A percentile compares a stretch with the other conserved stretches of the same genome.
These are phyloP conservation scores for Alternaria consortialis DNA, from an alignment of 2,329 filamentous ascomycete species.

Conservation along the genomic window DNA sequence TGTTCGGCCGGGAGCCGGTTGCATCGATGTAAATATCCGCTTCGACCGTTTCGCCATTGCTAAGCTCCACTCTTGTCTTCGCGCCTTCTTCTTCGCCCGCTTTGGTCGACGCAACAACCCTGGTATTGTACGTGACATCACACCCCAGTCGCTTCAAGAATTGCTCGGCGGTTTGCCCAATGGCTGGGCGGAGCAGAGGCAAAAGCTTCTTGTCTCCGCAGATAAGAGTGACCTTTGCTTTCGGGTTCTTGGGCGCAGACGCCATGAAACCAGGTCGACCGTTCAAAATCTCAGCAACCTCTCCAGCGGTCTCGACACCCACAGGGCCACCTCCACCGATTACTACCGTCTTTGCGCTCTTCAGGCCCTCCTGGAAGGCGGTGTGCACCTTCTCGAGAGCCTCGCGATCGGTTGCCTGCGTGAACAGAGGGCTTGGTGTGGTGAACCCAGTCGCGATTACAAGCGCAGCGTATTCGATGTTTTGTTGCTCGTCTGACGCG, in stretches of 20 bases:
- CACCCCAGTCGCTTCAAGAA: conserved; percentile 60
- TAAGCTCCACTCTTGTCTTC: conserved; percentile 54
- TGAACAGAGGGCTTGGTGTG: conserved; percentile 58
- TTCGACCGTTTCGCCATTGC: conserved; percentile 58
- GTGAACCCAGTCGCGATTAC: conserved; percentile 65
- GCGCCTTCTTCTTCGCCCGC: conserved; percentile 45
- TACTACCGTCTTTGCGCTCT: conserved; percentile 55
- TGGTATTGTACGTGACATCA: conserved; percentile 54
- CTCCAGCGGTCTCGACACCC: conserved; percentile 61
- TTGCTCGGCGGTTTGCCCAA: conserved; percentile 58
- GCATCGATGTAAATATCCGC: conserved; percentile 65
- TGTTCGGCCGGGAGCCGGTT: conserved; percentile 63
- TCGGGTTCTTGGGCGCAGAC: conserved; percentile 50
- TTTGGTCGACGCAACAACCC: conserved; percentile 42
- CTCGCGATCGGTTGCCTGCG: conserved; percentile 48
- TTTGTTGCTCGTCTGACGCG: conserved; percentile 42
- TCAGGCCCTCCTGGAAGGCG: conserved; percentile 48
- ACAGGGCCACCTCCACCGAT: conserved; percentile 61
- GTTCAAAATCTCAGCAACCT: conserved; percentile 57
- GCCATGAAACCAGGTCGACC: conserved; percentile 49
- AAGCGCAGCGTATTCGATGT: conserved; percentile 61
- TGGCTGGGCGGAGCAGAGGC: conserved; percentile 53
- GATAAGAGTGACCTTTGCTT: conserved; percentile 57
- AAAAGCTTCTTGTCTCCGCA: conserved; percentile 57
- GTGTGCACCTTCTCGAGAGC: conserved; percentile 45